Conservation (phyloP, 2,329 filamentous ascomycete species). For the Pyricularia pennisetigena region DNA sequence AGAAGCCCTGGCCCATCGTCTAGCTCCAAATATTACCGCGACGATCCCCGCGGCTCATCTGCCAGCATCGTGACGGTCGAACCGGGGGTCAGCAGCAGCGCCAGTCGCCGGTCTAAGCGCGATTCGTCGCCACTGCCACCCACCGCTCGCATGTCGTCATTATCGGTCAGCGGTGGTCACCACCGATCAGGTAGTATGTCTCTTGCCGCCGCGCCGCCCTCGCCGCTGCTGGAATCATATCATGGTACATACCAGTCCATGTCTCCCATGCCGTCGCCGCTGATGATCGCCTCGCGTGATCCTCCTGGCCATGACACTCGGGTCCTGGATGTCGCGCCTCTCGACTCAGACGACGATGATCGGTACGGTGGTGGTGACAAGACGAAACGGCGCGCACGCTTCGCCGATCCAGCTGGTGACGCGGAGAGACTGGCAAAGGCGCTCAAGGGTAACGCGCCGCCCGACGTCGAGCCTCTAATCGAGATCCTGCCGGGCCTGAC, state of each 20-base stretch:
- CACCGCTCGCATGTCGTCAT: constrained; percentile 38
- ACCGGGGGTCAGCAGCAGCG: constrained; percentile 21
- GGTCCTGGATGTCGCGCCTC: constrained; percentile 40
- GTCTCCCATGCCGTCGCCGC: constrained; percentile 85
- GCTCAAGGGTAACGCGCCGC: constrained; percentile 52
- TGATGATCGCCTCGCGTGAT: constrained; percentile 43
- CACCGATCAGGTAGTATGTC: constrained; percentile 25
- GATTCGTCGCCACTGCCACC: constrained; percentile 39
- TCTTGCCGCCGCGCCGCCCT: constrained; percentile 54
- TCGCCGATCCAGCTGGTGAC: constrained; percentile 77
- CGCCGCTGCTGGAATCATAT: constrained; percentile 85
- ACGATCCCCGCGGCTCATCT: constrained; percentile 26
- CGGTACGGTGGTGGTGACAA: constrained; percentile 28
- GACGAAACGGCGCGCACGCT: constrained; percentile 53
- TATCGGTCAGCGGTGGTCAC: constrained; percentile 37
- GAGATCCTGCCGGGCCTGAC: constrained; percentile 77
- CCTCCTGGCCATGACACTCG: constrained; percentile 37
- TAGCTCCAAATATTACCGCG: constrained; percentile 13
- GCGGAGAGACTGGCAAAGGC: constrained; percentile 68
- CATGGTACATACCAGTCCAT: constrained; percentile 89
- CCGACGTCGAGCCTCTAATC: constrained; percentile 63
- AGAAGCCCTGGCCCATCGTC: constrained; percentile 1
- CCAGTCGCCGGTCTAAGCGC: constrained; percentile 20
- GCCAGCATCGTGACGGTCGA: constrained; percentile 33
- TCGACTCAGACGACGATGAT: constrained; percentile 32